Percentiles rank a stretch among this genome's conserved stretches.
Conservation (phyloP, 202 grass and related monocot species). For the Digitaria exilis region DNA sequence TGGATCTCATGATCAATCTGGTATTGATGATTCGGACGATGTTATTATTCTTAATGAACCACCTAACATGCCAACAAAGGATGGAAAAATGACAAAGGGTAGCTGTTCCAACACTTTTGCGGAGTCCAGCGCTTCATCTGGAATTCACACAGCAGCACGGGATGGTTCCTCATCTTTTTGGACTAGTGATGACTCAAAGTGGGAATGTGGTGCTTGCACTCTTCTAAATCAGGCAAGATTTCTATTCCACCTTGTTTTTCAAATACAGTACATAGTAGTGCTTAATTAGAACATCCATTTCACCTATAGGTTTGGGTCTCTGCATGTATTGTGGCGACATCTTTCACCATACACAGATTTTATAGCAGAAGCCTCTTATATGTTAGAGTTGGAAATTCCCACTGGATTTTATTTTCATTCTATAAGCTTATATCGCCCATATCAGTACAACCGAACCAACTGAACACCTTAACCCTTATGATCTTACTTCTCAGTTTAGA, state of each 20-base stretch:
- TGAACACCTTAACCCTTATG: background rate
- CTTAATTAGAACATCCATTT: background rate
- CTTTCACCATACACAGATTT: background rate
- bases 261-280: background rate
- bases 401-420: background rate
- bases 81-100: slow-evolving; percentile 16
- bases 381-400: background rate
- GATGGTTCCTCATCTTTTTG: slow-evolving; percentile 50
- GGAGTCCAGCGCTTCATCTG: slow-evolving; percentile 17
- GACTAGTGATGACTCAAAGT: slow-evolving; percentile 47
- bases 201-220: slow-evolving; percentile 86
- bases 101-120: slow-evolving; percentile 23
- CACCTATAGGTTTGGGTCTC: background rate
- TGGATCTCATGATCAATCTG: slow-evolving; percentile 60
- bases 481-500: background rate
- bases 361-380: background rate
- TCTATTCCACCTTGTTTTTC: slow-evolving; percentile 30
- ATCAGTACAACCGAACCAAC: background rate
- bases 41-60: slow-evolving; percentile 37
- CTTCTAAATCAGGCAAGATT: slow-evolving; percentile 80
- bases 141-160: slow-evolving; percentile 24
- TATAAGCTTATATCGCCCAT: too few species aligned
- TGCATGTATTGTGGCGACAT: background rate
- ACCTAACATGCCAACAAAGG: slow-evolving; percentile 12
- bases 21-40: slow-evolving; percentile 51